Base-by-base conservation (phyloP, 2,329 filamentous ascomycete species). In the Thermoascus crustaceus region DNA sequence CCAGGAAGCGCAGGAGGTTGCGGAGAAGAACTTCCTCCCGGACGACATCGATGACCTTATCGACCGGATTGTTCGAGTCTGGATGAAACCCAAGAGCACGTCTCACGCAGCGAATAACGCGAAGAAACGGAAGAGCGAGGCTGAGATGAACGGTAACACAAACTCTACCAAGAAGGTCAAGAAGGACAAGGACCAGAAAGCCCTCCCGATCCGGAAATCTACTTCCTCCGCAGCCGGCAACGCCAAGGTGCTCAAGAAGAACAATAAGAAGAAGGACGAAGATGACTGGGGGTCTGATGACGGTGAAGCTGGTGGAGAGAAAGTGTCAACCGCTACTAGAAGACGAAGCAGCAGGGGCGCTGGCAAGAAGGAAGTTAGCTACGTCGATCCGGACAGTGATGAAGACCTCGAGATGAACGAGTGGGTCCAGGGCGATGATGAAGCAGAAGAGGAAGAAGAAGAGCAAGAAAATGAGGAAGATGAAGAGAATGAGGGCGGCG, bases 21-120 rank as follows among this genome's bases (percentile, higher is more conserved):
- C 88, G 0, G 80, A 86, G 57, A 93, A 82, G 67, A 80, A 82
- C 39, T 94, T 83, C 55, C 72, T 94, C 7, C 81, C 85, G 1
- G 81, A 87, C 9, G 82, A 80, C 16, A 61, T 85, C 11, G 82
- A 85, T 25, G 82, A 88, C 40, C 72, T 75, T 35, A 68, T 96
- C 18, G 88, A 95, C 46, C 76, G 79, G 13, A 60, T 87, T 30
- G 85, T 95, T 40, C 78, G 80, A 49, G 79, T 59, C 25, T 67
- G 65, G 10, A 65, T 93, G 58, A 86, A 81, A 68, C 68, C 66
- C 19, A 76, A 69, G 61, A 60, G 54, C 44, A 52, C 54, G 29
- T 52, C 47, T 22, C 42, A 49, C 1, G 40, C 46, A n/a, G 43
- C 49, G 13, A 44, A 47, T 13, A 43, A 48, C 11, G 46, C 39